These are phyloP conservation scores for Leptosphaerulina australis DNA, from an alignment of 2,329 filamentous ascomycete species.

Conservation along the genomic window DNA sequence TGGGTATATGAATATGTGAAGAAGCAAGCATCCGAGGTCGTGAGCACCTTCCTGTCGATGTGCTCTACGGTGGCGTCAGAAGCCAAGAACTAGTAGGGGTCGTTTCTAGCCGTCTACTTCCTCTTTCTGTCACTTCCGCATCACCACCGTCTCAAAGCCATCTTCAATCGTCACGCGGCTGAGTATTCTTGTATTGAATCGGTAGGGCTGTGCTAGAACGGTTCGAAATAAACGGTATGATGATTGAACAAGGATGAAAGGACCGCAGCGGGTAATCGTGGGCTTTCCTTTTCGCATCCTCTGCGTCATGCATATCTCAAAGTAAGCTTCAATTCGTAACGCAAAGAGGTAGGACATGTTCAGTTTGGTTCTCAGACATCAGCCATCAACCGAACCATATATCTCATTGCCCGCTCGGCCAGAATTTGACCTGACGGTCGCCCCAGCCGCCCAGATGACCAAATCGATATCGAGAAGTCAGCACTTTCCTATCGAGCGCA, in stretches of 20 bases:
- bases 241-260: slow-evolving; percentile 5
- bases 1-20: slow-evolving; percentile 25
- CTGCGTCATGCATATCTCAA: slow-evolving; percentile 7
- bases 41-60: slow-evolving; percentile 31
- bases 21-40: slow-evolving; percentile 33
- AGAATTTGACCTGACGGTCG: slow-evolving; percentile 15
- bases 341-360: slow-evolving; percentile 1
- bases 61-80: slow-evolving; percentile 33
- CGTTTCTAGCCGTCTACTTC: slow-evolving; percentile 23
- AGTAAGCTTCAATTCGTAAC: neutral
- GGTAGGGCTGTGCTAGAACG: slow-evolving; percentile 15
- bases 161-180: slow-evolving; percentile 10
- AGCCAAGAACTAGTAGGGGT: slow-evolving; percentile 32
- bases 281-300: slow-evolving; percentile 2
- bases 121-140: slow-evolving; percentile 24
- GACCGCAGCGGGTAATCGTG: slow-evolving; percentile 1
- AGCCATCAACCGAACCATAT: slow-evolving; percentile 10
- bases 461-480: slow-evolving; percentile 8
- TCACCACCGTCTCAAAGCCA: slow-evolving; percentile 21
- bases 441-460: slow-evolving; percentile 9
- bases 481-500: slow-evolving; percentile 10
- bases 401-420: neutral
- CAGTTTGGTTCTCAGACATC: slow-evolving; percentile 1
- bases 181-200: slow-evolving; percentile 9
- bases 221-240: neutral